Percentiles rank a stretch among this genome's conserved stretches.
Evolutionary conservation across 495 filamentous ascomycete genomes (phyloP).

Genomic region (Trichoderma virens): DNA sequence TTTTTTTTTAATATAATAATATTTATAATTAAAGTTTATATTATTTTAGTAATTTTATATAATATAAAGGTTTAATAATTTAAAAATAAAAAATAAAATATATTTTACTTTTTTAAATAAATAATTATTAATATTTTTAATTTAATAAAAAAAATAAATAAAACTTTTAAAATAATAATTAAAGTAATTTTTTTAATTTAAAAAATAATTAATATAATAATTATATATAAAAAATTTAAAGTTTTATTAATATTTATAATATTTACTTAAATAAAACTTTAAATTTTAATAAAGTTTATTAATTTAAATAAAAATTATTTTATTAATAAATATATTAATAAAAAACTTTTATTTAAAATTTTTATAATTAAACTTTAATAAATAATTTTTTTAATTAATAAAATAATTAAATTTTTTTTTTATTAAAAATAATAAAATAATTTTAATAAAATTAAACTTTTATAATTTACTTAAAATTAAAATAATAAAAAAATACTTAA

Average conservation of each 20-base stretch:
- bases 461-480: not conserved
- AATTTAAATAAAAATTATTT: not conserved
- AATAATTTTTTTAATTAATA: not conserved
- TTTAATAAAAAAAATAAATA: too few species aligned
- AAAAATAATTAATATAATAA: not conserved
- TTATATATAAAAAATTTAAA: not conserved
- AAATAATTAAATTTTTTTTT: not conserved
- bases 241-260: not conserved
- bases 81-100: too few species aligned
- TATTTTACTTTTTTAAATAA: not conserved
- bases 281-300: not conserved
- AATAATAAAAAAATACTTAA: not conserved
- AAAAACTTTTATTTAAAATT: too few species aligned
- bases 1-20: too few species aligned
- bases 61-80: too few species aligned
- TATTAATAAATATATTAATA: not conserved
- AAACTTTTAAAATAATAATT: not conserved
- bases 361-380: too few species aligned
- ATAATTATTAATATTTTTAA: not conserved
- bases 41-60: too few species aligned
- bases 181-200: not conserved
- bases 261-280: not conserved
- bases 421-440: not conserved
- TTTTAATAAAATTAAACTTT: too few species aligned
- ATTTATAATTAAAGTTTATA: too few species aligned